Conservation (phyloP, 2,329 filamentous ascomycete genomes). For the Nigrospora sphaerica region DNA sequence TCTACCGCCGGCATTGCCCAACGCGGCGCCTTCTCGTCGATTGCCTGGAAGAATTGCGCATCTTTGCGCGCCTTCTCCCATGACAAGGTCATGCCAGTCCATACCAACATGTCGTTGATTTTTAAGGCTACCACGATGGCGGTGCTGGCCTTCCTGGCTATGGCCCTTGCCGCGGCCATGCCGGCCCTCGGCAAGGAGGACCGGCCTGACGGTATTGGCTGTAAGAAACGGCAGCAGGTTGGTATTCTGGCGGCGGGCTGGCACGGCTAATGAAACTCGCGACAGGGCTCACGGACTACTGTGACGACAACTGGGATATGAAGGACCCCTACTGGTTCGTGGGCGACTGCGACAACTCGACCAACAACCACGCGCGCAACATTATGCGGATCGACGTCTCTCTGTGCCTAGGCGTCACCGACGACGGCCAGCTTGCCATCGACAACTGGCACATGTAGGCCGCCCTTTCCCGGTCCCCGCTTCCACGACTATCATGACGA, state of each 20-base stretch:
- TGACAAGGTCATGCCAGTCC: too few species aligned
- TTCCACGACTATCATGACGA: neutral
- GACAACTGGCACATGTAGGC: neutral
- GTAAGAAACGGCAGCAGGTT: too few species aligned
- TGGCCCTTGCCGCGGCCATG: neutral
- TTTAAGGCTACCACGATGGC: neutral
- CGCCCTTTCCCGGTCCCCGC: too few species aligned
- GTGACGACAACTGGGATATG: constrained; percentile 1
- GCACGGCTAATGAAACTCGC: too few species aligned
- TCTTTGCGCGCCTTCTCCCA: too few species aligned
- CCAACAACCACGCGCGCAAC: neutral
- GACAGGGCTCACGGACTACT: neutral
- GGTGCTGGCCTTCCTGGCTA: neutral
- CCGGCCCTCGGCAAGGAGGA: neutral
- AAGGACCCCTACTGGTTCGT: neutral
- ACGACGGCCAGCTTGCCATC: neutral
- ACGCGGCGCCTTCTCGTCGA: too few species aligned
- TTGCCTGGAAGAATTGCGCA: too few species aligned
- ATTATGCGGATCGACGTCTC: neutral
- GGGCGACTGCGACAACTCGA: neutral
- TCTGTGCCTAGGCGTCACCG: neutral
- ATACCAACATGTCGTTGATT: neutral
- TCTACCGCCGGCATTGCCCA: too few species aligned
- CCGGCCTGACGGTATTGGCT: too few species aligned
- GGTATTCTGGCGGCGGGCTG: too few species aligned